phyloP scores from a whole-genome alignment of 768 basidiomycete species.

The Cubamyces sp. region DNA sequence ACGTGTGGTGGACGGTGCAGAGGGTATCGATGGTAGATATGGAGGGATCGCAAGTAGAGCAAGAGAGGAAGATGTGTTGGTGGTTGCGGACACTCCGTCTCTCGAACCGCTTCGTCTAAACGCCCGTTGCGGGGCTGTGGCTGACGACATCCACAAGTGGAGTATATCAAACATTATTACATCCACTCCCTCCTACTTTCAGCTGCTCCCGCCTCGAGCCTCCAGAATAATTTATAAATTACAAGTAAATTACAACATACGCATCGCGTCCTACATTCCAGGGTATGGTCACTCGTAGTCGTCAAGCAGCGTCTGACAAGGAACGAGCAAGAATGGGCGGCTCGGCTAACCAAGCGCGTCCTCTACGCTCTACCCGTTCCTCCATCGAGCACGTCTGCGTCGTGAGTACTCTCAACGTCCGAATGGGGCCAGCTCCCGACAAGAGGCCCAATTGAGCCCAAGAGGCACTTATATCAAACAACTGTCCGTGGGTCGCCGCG shows the following conservation, averaged over 20 bases:
- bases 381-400: neutral
- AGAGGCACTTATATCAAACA: neutral
- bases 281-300: neutral
- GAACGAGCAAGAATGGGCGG: neutral
- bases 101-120: neutral
- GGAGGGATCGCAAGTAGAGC: neutral
- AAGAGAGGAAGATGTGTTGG: neutral
- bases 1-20: neutral
- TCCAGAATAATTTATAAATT: too few species aligned
- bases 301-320: neutral
- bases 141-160: slow-evolving; percentile 6
- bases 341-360: too few species aligned
- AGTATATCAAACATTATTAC: neutral
- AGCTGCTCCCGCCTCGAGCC: neutral
- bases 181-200: neutral
- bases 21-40: slow-evolving; percentile 9
- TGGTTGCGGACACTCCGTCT: neutral
- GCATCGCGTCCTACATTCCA: neutral
- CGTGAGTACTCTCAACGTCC: slow-evolving; percentile 13
- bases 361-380: too few species aligned
- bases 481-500: neutral
- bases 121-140: slow-evolving; percentile 11
- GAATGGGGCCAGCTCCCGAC: neutral
- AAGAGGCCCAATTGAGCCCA: too few species aligned
- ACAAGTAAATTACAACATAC: neutral